Conservation (phyloP, 495 filamentous ascomycete genomes). For the Cladorrhinum samala region DNA sequence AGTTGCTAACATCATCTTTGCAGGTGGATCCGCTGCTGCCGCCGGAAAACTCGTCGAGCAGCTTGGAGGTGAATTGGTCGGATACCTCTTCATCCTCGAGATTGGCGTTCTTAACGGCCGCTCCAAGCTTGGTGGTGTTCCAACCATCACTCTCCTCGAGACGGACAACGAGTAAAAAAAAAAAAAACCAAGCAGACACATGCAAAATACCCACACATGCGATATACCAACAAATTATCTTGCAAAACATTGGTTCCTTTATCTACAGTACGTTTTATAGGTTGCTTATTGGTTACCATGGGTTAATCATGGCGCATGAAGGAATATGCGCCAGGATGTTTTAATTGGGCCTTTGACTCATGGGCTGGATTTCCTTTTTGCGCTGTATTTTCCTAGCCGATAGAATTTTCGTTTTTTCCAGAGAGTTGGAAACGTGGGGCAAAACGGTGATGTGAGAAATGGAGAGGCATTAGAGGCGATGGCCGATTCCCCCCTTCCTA, state of each 20-base stretch:
- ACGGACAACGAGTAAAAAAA: slow-evolving; percentile 21
- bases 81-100: slow-evolving; percentile 93
- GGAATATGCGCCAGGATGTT: background rate
- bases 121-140: slow-evolving; percentile 73
- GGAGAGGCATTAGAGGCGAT: background rate
- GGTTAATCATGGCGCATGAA: background rate
- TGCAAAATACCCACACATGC: background rate
- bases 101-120: slow-evolving; percentile 90
- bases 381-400: background rate
- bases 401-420: background rate
- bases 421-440: background rate
- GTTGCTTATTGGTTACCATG: background rate
- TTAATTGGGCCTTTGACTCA: too few relatives aligned
- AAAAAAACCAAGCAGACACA: background rate
- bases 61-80: slow-evolving; percentile 75
- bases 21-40: slow-evolving; percentile 87
- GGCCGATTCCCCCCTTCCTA: too few relatives aligned
- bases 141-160: slow-evolving; percentile 76
- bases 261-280: background rate
- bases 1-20: slow-evolving; percentile 11
- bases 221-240: background rate
- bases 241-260: background rate
- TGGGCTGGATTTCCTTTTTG: background rate
- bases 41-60: slow-evolving; percentile 79
- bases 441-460: background rate